phyloP scores from a whole-genome alignment of 1,284 basidiomycete genomes.

The Rhodotorula sp. region DNA sequence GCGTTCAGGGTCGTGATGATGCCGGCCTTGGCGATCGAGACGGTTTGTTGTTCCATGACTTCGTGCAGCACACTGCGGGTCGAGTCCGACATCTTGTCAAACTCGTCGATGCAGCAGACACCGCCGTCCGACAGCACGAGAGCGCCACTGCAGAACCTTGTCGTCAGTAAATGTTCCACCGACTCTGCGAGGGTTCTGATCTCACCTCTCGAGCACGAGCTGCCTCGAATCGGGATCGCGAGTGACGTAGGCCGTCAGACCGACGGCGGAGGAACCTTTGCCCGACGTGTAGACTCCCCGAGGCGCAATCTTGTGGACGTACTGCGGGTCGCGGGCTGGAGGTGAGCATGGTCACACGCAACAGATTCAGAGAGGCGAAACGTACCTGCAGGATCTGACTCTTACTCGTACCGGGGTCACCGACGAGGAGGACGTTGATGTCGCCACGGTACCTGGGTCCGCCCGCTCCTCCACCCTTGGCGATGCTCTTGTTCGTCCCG shows the following conservation, averaged over 20 bases:
- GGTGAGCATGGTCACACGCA: not conserved
- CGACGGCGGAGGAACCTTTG: conserved; percentile 96
- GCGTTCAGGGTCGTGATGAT: conserved; percentile 99
- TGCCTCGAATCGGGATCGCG: conserved; percentile 98
- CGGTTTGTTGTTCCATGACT: conserved; percentile 99
- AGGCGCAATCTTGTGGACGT: conserved; percentile 98
- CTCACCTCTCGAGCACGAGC: conserved; percentile 80
- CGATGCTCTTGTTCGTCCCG: conserved; percentile 94
- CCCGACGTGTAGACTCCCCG: conserved; percentile 95
- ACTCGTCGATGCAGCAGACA: conserved; percentile 99
- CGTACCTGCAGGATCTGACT: conserved; percentile 84
- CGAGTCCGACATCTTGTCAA: conserved; percentile 98
- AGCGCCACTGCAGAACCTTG: conserved; percentile 62
- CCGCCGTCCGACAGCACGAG: conserved; percentile 95
- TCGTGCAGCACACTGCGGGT: conserved; percentile 96
- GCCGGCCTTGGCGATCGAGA: conserved; percentile 98
- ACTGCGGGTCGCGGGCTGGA: conserved; percentile 56
- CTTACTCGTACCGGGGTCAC: conserved; percentile 97
- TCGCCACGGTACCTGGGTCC: conserved; percentile 96
- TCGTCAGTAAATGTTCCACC: conserved; percentile 52
- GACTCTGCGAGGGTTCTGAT: conserved; percentile 50
- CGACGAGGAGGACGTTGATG: conserved; percentile 95
- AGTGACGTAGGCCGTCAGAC: conserved; percentile 96
- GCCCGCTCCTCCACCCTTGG: conserved; percentile 86
- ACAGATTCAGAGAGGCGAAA: conserved; percentile 38